A percentile compares a stretch with the other conserved stretches of the same genome.
phyloP scores from a whole-genome alignment of 2,329 filamentous ascomycete genomes.

The Tolypocladium capitatum region DNA sequence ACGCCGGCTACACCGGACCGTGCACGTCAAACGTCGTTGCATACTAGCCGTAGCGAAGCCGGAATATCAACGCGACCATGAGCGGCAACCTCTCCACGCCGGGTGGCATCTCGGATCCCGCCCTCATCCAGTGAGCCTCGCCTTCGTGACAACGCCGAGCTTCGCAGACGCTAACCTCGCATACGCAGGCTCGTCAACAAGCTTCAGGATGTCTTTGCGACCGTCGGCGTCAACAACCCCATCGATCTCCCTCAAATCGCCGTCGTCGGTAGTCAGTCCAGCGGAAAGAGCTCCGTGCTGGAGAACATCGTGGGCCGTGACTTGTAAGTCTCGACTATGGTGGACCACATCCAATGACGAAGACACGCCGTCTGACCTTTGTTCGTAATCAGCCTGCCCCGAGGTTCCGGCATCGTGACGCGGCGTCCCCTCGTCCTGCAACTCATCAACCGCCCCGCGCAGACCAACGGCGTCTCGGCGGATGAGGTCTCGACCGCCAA shows the following conservation, averaged over 20 bases:
- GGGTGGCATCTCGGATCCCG: slow-evolving; percentile 53
- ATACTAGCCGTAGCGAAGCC: slow-evolving; percentile 2
- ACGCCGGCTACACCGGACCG: not conserved
- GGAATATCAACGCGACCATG: slow-evolving; percentile 14
- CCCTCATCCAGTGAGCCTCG: slow-evolving; percentile 45
- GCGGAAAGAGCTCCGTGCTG: slow-evolving; percentile 96
- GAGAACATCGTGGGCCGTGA: slow-evolving; percentile 98
- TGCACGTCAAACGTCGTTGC: slow-evolving; percentile 3
- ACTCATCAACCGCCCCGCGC: slow-evolving; percentile 79
- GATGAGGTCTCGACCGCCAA: slow-evolving; percentile 51
- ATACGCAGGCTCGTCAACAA: slow-evolving; percentile 75
- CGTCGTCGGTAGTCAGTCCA: slow-evolving; percentile 96
- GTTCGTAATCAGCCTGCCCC: slow-evolving; percentile 57
- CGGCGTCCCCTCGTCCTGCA: slow-evolving; percentile 91
- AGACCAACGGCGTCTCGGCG: slow-evolving; percentile 60
- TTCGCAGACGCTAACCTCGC: slow-evolving; percentile 1
- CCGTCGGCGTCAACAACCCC: slow-evolving; percentile 96
- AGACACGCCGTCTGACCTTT: slow-evolving; percentile 4
- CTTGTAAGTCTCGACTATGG: slow-evolving; percentile 60
- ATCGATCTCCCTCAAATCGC: slow-evolving; percentile 98
- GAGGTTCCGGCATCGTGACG: slow-evolving; percentile 95
- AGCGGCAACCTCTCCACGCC: slow-evolving; percentile 24
- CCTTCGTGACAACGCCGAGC: not conserved
- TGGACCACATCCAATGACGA: not conserved
- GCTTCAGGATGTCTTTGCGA: slow-evolving; percentile 97